Conservation (phyloP, 2,329 filamentous ascomycete genomes). For the Colletotrichum liaoningense region DNA sequence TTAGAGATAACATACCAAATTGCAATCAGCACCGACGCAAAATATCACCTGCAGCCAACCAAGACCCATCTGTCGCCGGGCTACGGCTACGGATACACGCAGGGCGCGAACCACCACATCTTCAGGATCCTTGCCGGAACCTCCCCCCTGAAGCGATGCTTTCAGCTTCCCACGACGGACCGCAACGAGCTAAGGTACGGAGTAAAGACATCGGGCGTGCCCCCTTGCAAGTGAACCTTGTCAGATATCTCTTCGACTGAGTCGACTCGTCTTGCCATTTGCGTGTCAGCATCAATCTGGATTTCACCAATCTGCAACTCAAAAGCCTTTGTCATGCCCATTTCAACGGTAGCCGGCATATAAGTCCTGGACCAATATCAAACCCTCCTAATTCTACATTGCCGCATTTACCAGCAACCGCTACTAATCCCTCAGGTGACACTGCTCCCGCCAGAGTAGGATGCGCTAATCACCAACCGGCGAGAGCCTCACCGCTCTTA, state of each 20-base stretch:
- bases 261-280: not conserved
- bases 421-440: slow-evolving; percentile 31
- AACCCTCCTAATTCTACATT: slow-evolving; percentile 3
- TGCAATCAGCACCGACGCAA: not conserved
- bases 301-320: not conserved
- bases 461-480: slow-evolving; percentile 28
- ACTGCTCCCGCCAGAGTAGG: slow-evolving; percentile 12
- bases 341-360: slow-evolving; percentile 18
- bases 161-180: not conserved
- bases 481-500: slow-evolving; percentile 35
- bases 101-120: slow-evolving; percentile 15
- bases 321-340: slow-evolving; percentile 22
- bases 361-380: slow-evolving; percentile 18
- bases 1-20: not conserved
- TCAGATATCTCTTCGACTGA: not conserved
- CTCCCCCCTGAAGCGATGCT: not conserved
- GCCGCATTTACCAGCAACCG: slow-evolving; percentile 16
- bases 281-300: not conserved
- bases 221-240: slow-evolving; percentile 10
- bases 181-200: not conserved
- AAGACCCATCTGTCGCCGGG: not conserved
- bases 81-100: not conserved
- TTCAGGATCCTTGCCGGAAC: slow-evolving; percentile 4
- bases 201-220: not conserved
- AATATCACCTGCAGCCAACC: not conserved